Evolutionary conservation across 345 rosid species (phyloP).

Genomic region (Ailanthus altissimus): DNA sequence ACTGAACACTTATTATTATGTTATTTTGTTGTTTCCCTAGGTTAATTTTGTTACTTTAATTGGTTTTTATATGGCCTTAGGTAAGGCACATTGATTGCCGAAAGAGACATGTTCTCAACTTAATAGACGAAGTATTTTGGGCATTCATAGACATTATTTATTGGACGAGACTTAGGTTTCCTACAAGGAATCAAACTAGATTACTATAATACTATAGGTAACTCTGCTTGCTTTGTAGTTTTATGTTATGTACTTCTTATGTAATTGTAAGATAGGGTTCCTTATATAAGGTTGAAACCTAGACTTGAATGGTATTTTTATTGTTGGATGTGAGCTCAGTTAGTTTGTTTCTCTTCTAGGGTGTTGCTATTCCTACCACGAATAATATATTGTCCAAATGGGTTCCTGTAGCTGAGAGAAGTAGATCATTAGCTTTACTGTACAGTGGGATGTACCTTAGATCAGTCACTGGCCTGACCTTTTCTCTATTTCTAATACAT

Average conservation of each 20-base stretch:
- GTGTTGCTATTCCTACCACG: conserved; percentile 97
- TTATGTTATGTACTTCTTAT: background rate
- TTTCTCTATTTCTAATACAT: conserved; percentile 87
- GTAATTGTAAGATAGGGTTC: background rate
- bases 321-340: background rate
- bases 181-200: too few relatives aligned
- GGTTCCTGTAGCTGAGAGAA: conserved; percentile 92
- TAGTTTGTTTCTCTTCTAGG: background rate
- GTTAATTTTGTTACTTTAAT: too few relatives aligned
- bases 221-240: background rate
- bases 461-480: conserved; percentile 86
- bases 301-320: background rate
- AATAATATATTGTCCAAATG: conserved; percentile 84
- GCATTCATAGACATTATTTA: too few relatives aligned
- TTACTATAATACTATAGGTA: too few relatives aligned
- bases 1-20: too few relatives aligned
- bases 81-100: too few relatives aligned
- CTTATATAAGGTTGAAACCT: too few relatives aligned
- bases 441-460: conserved; percentile 96
- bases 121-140: too few relatives aligned
- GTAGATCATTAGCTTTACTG: conserved; percentile 82
- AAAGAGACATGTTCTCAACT: too few relatives aligned
- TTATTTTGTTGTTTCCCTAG: too few relatives aligned
- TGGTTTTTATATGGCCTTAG: too few relatives aligned
- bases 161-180: too few relatives aligned